A percentile compares a stretch with the other conserved stretches of the same genome.
These are phyloP conservation scores for Neurospora tetraspora DNA, from an alignment of 495 filamentous ascomycete genomes.

Conservation along the genomic window DNA sequence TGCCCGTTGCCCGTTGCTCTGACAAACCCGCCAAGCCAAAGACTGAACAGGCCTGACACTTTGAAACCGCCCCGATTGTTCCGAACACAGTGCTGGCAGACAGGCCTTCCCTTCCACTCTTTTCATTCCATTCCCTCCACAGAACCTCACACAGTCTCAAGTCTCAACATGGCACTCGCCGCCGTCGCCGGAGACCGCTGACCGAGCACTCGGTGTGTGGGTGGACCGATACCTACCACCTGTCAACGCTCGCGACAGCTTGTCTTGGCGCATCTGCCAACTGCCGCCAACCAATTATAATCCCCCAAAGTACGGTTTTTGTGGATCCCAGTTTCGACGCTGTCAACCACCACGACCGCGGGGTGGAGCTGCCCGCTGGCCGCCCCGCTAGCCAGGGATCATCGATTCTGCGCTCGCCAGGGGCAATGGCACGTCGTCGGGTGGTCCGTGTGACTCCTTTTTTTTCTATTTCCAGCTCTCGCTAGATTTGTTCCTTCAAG, in stretches of 20 bases:
- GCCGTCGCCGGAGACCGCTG: neutral
- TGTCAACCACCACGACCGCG: neutral
- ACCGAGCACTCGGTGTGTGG: neutral
- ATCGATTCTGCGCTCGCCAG: neutral
- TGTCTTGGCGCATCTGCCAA: neutral
- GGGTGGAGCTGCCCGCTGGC: neutral
- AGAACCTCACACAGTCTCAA: neutral
- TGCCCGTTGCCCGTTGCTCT: neutral
- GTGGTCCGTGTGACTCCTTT: neutral
- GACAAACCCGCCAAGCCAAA: neutral
- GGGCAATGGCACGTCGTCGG: neutral
- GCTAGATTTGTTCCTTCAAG: neutral
- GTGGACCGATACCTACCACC: neutral
- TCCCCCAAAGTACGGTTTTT: neutral
- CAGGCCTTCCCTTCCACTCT: neutral
- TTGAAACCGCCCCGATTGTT: conserved; percentile 9
- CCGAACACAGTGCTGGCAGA: conserved; percentile 9
- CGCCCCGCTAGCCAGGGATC: neutral
- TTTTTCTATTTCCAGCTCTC: neutral
- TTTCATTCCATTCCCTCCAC: neutral
- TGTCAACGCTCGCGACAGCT: neutral
- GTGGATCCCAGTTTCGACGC: neutral
- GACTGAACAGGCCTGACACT: neutral
- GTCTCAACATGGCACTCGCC: neutral
- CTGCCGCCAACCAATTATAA: neutral